phyloP scores from a whole-genome alignment of 2,329 filamentous ascomycete species.

The Periconia macrospinosa region DNA sequence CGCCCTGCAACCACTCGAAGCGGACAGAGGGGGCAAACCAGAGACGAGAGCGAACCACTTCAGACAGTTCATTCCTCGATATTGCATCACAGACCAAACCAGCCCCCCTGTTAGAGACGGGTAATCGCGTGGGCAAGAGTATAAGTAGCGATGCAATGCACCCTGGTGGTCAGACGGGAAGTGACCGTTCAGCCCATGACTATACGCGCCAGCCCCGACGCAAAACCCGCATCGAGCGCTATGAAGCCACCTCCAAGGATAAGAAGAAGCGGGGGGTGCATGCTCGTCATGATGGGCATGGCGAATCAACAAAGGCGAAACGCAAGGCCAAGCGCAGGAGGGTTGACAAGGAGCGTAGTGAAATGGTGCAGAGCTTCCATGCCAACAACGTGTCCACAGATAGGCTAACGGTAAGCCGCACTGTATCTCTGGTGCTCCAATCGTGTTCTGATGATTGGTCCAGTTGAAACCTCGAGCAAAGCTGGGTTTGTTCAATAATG shows the following conservation, averaged over 20 bases:
- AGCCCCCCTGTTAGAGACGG: conserved; percentile 7
- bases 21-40: conserved; percentile 16
- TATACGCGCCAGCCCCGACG: conserved; percentile 50
- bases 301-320: conserved; percentile 34
- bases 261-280: conserved; percentile 27
- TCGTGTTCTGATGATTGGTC: conserved; percentile 27
- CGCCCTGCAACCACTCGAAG: conserved; percentile 19
- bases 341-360: conserved; percentile 39
- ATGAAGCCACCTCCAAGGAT: conserved; percentile 41
- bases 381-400: conserved; percentile 49
- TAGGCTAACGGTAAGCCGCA: conserved; percentile 49
- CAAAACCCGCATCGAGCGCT: conserved; percentile 52
- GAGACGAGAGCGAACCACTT: conserved; percentile 37
- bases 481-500: conserved; percentile 53
- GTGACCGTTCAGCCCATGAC: conserved; percentile 20
- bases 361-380: conserved; percentile 47
- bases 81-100: conserved; percentile 15
- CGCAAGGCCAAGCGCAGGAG: conserved; percentile 41
- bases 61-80: conserved; percentile 45
- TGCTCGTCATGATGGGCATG: conserved; percentile 16
- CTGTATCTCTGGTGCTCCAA: conserved; percentile 9
- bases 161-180: conserved; percentile 14
- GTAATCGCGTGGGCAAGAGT: conserved; percentile 11
- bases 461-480: conserved; percentile 48
- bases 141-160: conserved; percentile 18